phyloP scores from a whole-genome alignment of 768 basidiomycete species.

The Chalciporus sphaerocephalus region DNA sequence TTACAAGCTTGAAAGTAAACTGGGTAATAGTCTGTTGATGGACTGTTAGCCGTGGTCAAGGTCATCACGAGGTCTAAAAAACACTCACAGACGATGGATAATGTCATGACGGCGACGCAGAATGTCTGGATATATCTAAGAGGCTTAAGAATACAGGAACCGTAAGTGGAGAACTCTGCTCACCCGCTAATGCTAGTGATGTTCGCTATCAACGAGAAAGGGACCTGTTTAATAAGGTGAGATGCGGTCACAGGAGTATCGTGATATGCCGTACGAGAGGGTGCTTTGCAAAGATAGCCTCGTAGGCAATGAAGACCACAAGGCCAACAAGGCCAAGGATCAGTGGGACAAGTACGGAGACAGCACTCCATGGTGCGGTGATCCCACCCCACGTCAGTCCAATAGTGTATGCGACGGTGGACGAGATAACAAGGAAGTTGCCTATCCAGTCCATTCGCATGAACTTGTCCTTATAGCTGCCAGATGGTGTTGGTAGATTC shows the following conservation, averaged over 20 bases:
- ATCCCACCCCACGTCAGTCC: conserved; percentile 49
- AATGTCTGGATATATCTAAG: conserved; percentile 29
- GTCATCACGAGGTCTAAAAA: background rate
- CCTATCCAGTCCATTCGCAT: conserved; percentile 42
- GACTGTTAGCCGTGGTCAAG: too few relatives aligned
- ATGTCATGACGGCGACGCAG: conserved; percentile 11
- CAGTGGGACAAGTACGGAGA: conserved; percentile 40
- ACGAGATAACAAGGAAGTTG: conserved; percentile 37
- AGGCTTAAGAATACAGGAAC: background rate
- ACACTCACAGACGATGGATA: conserved; percentile 22
- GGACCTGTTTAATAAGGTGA: conserved; percentile 3
- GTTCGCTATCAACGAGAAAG: conserved; percentile 24
- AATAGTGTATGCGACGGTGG: conserved; percentile 35
- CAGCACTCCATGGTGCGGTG: conserved; percentile 39
- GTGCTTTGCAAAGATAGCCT: conserved; percentile 27
- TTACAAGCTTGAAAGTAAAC: conserved; percentile 44
- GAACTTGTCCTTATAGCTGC: conserved; percentile 34
- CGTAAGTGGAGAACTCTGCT: background rate
- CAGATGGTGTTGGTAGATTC: conserved; percentile 32
- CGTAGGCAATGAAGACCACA: conserved; percentile 37
- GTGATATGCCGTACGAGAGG: conserved; percentile 28
- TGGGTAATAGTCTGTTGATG: conserved; percentile 42
- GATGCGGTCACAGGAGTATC: background rate
- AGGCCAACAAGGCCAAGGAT: conserved; percentile 41
- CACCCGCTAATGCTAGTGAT: conserved; percentile 28